Percentiles rank a stretch among this genome's conserved stretches.
Conservation (phyloP, 2,329 filamentous ascomycete species). For the Exophiala sp. region DNA sequence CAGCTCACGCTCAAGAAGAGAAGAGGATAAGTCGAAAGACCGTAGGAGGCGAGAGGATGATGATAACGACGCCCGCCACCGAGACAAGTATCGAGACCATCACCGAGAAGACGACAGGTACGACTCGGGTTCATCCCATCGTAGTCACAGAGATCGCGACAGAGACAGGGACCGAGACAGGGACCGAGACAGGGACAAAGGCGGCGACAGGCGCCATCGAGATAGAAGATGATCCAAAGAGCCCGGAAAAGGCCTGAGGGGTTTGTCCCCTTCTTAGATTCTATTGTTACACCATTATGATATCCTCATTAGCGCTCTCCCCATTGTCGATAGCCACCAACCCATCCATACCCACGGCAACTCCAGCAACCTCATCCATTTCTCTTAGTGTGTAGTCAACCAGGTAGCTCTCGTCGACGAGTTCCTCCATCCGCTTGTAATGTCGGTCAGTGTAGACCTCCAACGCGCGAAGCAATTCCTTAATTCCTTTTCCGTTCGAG, state of each 20-base stretch:
- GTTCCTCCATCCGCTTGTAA: slow-evolving; percentile 79
- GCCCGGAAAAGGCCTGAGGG: neutral
- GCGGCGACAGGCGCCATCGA: slow-evolving; percentile 22
- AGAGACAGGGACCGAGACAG: slow-evolving; percentile 23
- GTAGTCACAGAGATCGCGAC: slow-evolving; percentile 28
- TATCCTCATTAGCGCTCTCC: slow-evolving; percentile 6
- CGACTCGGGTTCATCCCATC: slow-evolving; percentile 26
- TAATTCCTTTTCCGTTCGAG: slow-evolving; percentile 42
- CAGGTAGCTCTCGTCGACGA: slow-evolving; percentile 89
- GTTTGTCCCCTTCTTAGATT: neutral
- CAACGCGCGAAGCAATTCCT: slow-evolving; percentile 80
- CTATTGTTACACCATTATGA: slow-evolving; percentile 15
- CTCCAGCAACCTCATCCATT: slow-evolving; percentile 68
- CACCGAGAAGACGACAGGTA: slow-evolving; percentile 31
- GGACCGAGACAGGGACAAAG: slow-evolving; percentile 22
- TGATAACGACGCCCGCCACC: slow-evolving; percentile 33
- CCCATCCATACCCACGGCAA: slow-evolving; percentile 20
- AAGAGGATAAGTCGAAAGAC: slow-evolving; percentile 37
- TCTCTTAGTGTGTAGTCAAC: slow-evolving; percentile 88
- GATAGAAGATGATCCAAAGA: slow-evolving; percentile 27
- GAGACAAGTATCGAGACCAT: slow-evolving; percentile 32
- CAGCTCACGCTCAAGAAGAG: slow-evolving; percentile 26
- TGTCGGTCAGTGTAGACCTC: slow-evolving; percentile 88
- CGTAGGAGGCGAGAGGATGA: slow-evolving; percentile 32
- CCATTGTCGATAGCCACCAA: slow-evolving; percentile 10